Evolutionary conservation across 305 asterid genomes (phyloP).

Genomic region (Fraxinus baroniana): DNA sequence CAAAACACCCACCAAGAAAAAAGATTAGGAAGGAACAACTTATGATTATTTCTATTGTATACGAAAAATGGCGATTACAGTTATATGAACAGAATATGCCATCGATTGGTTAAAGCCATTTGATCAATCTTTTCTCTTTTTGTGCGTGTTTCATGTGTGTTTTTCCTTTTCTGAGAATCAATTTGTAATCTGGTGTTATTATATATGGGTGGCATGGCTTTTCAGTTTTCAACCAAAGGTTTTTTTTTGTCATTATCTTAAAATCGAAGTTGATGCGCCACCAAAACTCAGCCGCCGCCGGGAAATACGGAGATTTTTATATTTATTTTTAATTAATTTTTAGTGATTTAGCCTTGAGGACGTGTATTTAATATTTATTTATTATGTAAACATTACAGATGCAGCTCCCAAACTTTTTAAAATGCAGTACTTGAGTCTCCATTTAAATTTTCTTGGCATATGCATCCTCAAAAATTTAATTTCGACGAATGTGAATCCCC

Average conservation of each 20-base stretch:
- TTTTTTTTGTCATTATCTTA: background rate
- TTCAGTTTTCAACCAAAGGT: background rate
- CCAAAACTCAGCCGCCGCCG: conserved; percentile 2
- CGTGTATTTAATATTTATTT: background rate
- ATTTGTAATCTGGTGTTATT: background rate
- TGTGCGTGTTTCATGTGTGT: background rate
- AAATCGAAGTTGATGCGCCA: conserved; percentile 22
- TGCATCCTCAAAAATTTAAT: background rate
- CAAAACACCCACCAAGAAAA: background rate
- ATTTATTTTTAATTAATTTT: background rate
- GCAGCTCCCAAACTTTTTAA: background rate
- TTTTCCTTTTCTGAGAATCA: background rate
- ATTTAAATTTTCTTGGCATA: background rate
- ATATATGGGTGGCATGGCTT: background rate
- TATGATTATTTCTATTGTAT: background rate
- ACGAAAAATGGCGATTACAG: background rate
- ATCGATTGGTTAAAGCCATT: background rate
- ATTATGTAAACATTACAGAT: background rate
- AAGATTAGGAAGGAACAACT: conserved; percentile 30
- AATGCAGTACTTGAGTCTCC: background rate
- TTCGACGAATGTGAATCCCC: background rate
- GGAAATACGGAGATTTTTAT: background rate
- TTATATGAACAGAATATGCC: background rate
- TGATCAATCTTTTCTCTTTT: background rate
- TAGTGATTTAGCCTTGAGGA: background rate